phyloP scores from a whole-genome alignment of 345 rosid species.

The Noccaea caerulescens region DNA sequence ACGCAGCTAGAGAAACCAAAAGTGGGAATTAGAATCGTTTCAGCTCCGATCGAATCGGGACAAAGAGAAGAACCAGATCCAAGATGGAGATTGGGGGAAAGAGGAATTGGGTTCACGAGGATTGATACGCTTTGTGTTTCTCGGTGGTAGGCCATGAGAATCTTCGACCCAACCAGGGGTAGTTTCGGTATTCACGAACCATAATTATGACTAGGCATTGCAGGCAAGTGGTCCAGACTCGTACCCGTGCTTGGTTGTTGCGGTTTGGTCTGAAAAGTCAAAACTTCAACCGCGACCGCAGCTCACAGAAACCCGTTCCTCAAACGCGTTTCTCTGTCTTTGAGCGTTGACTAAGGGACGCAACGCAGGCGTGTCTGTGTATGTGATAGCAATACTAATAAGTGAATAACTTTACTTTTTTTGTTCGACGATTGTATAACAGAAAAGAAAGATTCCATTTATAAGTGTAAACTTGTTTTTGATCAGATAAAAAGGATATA shows the following conservation, averaged over 20 bases:
- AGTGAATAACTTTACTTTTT: background rate
- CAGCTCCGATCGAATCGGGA: slow-evolving; percentile 7
- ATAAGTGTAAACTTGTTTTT: background rate
- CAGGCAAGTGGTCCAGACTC: slow-evolving; percentile 37
- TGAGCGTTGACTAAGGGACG: background rate
- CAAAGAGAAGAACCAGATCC: slow-evolving; percentile 23
- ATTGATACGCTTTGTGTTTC: slow-evolving; percentile 30
- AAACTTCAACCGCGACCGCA: slow-evolving; percentile 4
- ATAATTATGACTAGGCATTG: slow-evolving; percentile 23
- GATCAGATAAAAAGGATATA: background rate
- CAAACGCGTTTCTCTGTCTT: slow-evolving; percentile 14
- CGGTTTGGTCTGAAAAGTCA: slow-evolving; percentile 31
- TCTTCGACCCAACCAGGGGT: slow-evolving; percentile 19
- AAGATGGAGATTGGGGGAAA: slow-evolving; percentile 10
- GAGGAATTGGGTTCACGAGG: slow-evolving; percentile 42
- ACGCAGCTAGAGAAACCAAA: background rate
- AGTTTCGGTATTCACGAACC: background rate
- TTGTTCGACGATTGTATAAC: background rate
- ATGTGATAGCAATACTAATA: background rate
- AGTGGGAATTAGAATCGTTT: slow-evolving; percentile 4
- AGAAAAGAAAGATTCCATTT: no score
- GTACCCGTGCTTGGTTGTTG: slow-evolving; percentile 37
- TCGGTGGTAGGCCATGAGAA: slow-evolving; percentile 43
- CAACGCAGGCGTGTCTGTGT: background rate
- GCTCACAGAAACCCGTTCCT: background rate